These are phyloP conservation scores for Penicillium cosmopolitanum DNA, from an alignment of 495 filamentous ascomycete genomes.

Conservation along the genomic window DNA sequence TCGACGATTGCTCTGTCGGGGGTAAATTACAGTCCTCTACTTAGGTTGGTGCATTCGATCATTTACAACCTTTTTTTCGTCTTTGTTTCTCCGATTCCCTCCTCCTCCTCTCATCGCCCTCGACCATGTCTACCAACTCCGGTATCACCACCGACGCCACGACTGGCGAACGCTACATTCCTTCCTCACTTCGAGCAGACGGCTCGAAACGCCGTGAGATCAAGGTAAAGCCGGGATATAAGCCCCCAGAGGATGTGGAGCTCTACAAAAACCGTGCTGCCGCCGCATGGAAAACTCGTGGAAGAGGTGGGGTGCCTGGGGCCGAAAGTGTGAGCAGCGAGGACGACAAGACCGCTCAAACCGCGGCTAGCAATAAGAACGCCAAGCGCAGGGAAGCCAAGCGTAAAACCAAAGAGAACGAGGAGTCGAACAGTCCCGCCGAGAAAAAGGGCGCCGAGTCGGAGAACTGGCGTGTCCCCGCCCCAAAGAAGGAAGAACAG, in stretches of 20 bases:
- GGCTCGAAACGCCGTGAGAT: conserved; percentile 90
- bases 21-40: too few relatives aligned
- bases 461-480: conserved; percentile 33
- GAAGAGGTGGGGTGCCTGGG: conserved; percentile 77
- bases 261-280: conserved; percentile 93
- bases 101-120: not conserved
- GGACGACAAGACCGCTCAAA: conserved; percentile 45
- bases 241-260: conserved; percentile 94
- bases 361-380: conserved; percentile 77
- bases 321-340: conserved; percentile 64
- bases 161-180: conserved; percentile 85
- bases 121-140: conserved; percentile 44
- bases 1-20: too few relatives aligned
- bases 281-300: conserved; percentile 81
- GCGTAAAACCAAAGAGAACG: conserved; percentile 76
- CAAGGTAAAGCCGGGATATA: conserved; percentile 88
- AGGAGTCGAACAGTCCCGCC: conserved; percentile 34
- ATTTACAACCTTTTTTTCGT: not conserved
- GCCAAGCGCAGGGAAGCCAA: conserved; percentile 90
- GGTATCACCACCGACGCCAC: conserved; percentile 75
- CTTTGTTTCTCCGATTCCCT: not conserved
- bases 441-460: conserved; percentile 43
- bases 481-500: conserved; percentile 38
- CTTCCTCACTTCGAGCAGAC: conserved; percentile 82
- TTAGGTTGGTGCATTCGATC: too few relatives aligned